Evolutionary conservation across 495 filamentous ascomycete genomes (phyloP).

Genomic region (Peziza echinospora): DNA sequence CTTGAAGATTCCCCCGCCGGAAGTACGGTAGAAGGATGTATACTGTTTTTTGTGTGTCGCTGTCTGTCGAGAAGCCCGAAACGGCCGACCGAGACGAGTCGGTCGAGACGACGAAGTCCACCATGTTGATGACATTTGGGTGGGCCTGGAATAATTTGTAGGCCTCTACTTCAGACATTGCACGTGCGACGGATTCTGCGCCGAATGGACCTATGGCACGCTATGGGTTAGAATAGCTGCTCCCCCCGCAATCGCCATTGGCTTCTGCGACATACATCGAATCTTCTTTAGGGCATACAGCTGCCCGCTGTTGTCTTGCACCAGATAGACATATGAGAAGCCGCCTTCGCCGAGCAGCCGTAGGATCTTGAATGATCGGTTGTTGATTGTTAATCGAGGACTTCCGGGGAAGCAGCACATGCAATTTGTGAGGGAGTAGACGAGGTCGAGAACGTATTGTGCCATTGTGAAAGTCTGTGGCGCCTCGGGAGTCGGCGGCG

Average conservation of each 20-base stretch:
- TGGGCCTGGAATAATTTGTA: conserved; percentile 71
- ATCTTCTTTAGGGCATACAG: conserved; percentile 97
- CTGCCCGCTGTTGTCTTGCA: conserved; percentile 58
- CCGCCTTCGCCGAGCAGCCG: conserved; percentile 88
- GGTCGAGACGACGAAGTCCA: conserved; percentile 57
- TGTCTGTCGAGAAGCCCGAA: neutral
- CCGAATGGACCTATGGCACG: conserved; percentile 47
- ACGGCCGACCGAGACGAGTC: conserved; percentile 22
- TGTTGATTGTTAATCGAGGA: conserved; percentile 87
- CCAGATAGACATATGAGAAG: conserved; percentile 96
- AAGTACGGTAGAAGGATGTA: conserved; percentile 95
- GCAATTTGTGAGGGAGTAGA: conserved; percentile 83
- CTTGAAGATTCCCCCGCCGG: conserved; percentile 79
- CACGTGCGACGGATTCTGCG: conserved; percentile 79
- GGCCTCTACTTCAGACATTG: conserved; percentile 89
- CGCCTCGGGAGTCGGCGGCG: too few relatives aligned
- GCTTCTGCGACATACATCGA: conserved; percentile 41
- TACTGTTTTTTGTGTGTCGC: conserved; percentile 45
- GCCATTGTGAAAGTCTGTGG: conserved; percentile 42
- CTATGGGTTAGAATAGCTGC: too few relatives aligned
- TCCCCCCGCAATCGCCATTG: too few relatives aligned
- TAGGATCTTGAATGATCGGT: conserved; percentile 81
- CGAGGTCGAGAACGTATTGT: conserved; percentile 65
- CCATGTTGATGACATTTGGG: conserved; percentile 68
- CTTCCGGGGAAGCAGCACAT: conserved; percentile 86